phyloP scores from a whole-genome alignment of 371 early-diverging fungal species.

The Blakeslea trispora region DNA sequence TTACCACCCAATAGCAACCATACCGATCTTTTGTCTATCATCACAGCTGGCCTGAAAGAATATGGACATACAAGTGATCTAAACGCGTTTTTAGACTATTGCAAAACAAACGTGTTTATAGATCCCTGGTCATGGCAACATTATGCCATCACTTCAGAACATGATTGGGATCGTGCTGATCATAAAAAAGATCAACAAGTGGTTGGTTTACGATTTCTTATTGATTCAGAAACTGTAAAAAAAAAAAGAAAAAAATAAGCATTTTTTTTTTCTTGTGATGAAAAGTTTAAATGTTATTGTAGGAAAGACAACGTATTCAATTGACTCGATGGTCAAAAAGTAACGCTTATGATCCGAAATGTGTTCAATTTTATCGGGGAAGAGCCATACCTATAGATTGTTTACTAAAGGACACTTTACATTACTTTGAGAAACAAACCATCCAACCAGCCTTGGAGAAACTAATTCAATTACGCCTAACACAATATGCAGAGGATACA shows the following conservation, averaged over 20 bases:
- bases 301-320: constrained; percentile 20
- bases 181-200: constrained; percentile 20
- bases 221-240: constrained; percentile 23
- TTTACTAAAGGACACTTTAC: constrained; percentile 17
- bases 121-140: constrained; percentile 15
- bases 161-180: constrained; percentile 27
- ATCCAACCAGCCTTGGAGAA: constrained; percentile 7
- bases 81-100: constrained; percentile 39
- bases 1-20: constrained; percentile 22
- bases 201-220: constrained; percentile 23
- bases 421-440: constrained; percentile 13
- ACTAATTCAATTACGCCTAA: constrained; percentile 20
- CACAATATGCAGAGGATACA: constrained; percentile 21
- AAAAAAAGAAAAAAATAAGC: background rate
- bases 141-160: constrained; percentile 10
- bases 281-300: background rate
- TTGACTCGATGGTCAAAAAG: constrained; percentile 14
- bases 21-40: constrained; percentile 21
- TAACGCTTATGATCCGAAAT: constrained; percentile 12
- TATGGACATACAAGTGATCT: constrained; percentile 37
- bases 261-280: background rate
- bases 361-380: constrained; percentile 5
- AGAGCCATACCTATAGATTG: constrained; percentile 18
- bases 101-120: constrained; percentile 12
- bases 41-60: constrained; percentile 31